phyloP scores from a whole-genome alignment of 2,329 filamentous ascomycete genomes.

The Trichoderma polysporum region DNA sequence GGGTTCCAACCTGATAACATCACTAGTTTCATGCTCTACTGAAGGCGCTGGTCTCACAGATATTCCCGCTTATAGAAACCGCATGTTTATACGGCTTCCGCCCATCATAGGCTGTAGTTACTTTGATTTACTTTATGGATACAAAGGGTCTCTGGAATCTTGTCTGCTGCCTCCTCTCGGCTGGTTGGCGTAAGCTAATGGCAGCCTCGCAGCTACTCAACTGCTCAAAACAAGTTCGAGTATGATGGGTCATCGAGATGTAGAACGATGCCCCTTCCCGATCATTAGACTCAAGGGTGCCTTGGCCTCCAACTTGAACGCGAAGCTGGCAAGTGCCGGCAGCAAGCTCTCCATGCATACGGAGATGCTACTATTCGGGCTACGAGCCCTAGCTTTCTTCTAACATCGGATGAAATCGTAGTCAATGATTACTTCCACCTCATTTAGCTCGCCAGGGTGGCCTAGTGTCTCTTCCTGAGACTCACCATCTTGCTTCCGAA shows the following conservation, averaged over 20 bases:
- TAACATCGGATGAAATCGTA: too few relatives aligned
- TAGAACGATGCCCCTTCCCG: not conserved
- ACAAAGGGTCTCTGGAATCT: not conserved
- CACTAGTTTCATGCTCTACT: not conserved
- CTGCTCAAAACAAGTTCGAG: not conserved
- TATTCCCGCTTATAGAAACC: not conserved
- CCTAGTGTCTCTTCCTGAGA: not conserved
- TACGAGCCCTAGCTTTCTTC: not conserved
- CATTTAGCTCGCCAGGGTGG: not conserved
- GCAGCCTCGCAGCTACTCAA: not conserved
- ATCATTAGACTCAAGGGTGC: not conserved
- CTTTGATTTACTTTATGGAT: not conserved
- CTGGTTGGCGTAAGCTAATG: not conserved
- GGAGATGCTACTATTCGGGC: not conserved
- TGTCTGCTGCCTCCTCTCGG: not conserved
- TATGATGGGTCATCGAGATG: not conserved
- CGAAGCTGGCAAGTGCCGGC: not conserved
- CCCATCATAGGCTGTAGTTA: not conserved
- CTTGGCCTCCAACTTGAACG: not conserved
- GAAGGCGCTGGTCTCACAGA: not conserved
- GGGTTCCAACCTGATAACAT: not conserved
- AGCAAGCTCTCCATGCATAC: not conserved
- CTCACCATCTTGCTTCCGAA: too few relatives aligned
- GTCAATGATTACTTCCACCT: not conserved
- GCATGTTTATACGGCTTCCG: not conserved